phyloP scores from a whole-genome alignment of 1,284 basidiomycete genomes.

The Marasmius oreades region DNA sequence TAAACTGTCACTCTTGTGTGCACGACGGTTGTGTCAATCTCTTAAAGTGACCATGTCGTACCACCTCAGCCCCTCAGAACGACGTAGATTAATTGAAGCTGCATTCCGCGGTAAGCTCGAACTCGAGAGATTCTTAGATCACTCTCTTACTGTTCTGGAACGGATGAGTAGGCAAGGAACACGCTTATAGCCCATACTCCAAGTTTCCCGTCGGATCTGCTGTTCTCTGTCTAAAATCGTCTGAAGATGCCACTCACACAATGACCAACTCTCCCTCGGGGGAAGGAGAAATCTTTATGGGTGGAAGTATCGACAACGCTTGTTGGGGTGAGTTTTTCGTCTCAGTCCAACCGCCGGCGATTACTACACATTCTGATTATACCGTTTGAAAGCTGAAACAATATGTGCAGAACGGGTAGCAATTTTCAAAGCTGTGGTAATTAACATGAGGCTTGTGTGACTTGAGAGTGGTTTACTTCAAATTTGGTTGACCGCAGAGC shows the following conservation, averaged over 20 bases:
- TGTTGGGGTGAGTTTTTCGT: slow-evolving; percentile 63
- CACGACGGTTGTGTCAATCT: no score
- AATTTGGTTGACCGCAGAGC: slow-evolving; percentile 53
- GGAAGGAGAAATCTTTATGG: slow-evolving; percentile 71
- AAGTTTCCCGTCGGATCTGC: slow-evolving; percentile 90
- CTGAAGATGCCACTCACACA: slow-evolving; percentile 39
- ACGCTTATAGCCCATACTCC: slow-evolving; percentile 74
- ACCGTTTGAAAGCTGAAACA: slow-evolving; percentile 65
- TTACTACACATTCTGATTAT: slow-evolving; percentile 4
- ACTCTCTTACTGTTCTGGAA: no score
- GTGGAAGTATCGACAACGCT: slow-evolving; percentile 89
- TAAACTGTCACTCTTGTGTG: no score
- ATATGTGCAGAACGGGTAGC: slow-evolving; percentile 92
- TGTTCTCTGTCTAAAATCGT: slow-evolving; percentile 28
- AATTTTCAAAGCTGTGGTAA: slow-evolving; percentile 79
- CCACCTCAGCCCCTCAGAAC: no score
- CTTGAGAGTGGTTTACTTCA: slow-evolving; percentile 8
- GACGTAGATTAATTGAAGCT: no score
- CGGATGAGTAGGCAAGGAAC: slow-evolving; percentile 29
- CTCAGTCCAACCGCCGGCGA: not conserved
- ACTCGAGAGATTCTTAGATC: no score
- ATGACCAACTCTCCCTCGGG: not conserved
- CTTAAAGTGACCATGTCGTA: no score
- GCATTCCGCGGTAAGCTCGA: no score
- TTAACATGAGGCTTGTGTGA: not conserved